These are phyloP conservation scores for Phylloporus gajari DNA, from an alignment of 1,284 basidiomycete species.

Conservation along the genomic window DNA sequence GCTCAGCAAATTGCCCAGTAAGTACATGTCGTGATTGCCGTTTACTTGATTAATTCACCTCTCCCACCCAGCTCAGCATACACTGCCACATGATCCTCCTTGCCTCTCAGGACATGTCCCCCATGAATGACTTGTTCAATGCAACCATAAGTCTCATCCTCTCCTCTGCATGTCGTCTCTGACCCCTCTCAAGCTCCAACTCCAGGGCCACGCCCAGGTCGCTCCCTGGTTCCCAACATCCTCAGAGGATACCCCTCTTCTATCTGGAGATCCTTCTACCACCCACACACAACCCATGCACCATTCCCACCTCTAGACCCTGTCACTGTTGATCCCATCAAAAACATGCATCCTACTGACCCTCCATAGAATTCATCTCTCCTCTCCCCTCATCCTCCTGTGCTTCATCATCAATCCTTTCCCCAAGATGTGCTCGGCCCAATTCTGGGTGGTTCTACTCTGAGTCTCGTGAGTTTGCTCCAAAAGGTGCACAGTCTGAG, in stretches of 20 bases:
- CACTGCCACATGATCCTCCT: slow-evolving; percentile 68
- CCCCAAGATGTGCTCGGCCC: slow-evolving; percentile 34
- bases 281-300: neutral
- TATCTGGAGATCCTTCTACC: slow-evolving; percentile 43
- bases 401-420: slow-evolving; percentile 44
- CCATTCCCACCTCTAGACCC: slow-evolving; percentile 10
- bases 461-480: slow-evolving; percentile 62
- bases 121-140: slow-evolving; percentile 61
- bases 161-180: slow-evolving; percentile 15
- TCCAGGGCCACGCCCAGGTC: slow-evolving; percentile 50
- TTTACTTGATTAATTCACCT: slow-evolving; percentile 26
- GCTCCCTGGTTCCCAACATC: slow-evolving; percentile 52
- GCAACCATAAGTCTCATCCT: slow-evolving; percentile 57
- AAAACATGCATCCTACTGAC: slow-evolving; percentile 35
- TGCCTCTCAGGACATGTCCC: slow-evolving; percentile 54
- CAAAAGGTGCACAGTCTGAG: slow-evolving; percentile 70
- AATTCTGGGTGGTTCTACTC: slow-evolving; percentile 30
- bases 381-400: slow-evolving; percentile 34
- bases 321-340: slow-evolving; percentile 7
- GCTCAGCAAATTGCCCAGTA: slow-evolving; percentile 58
- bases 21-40: slow-evolving; percentile 37
- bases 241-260: slow-evolving; percentile 47
- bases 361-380: slow-evolving; percentile 14
- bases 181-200: slow-evolving; percentile 49
- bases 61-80: slow-evolving; percentile 57